phyloP scores from a whole-genome alignment of 2,329 filamentous ascomycete species.

The Fusarium avenaceum region DNA sequence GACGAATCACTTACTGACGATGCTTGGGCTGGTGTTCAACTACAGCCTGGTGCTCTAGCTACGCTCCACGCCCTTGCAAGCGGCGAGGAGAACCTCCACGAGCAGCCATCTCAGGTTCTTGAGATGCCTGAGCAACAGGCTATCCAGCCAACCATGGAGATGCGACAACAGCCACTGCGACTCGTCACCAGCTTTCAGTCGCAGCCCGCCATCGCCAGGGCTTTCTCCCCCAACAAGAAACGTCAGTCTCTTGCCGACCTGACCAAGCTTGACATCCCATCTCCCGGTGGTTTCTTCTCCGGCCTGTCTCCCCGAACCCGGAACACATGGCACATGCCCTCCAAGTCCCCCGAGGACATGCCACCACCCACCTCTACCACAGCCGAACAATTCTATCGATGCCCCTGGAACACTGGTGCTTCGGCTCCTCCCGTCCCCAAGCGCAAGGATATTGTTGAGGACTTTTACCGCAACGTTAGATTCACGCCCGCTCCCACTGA shows the following conservation, averaged over 20 bases:
- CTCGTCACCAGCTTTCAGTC: conserved; percentile 61
- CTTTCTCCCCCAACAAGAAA: conserved; percentile 50
- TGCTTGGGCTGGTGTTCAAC: conserved; percentile 79
- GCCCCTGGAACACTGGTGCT: conserved; percentile 76
- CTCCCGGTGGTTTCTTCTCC: conserved; percentile 91
- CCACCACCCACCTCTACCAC: conserved; percentile 84
- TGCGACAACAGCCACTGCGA: conserved; percentile 65
- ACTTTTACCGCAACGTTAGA: conserved; percentile 56
- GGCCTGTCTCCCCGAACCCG: conserved; percentile 81
- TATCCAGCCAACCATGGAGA: conserved; percentile 54
- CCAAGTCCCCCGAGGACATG: conserved; percentile 65
- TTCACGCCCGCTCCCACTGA: conserved; percentile 57
- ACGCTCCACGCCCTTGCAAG: conserved; percentile 80
- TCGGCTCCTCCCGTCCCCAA: conserved; percentile 54
- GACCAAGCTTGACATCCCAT: conserved; percentile 88
- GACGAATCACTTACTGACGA: conserved; percentile 67
- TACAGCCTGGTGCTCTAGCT: conserved; percentile 84
- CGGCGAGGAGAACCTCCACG: conserved; percentile 73
- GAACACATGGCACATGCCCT: conserved; percentile 82
- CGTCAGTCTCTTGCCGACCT: conserved; percentile 77
- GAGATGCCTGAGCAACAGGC: conserved; percentile 58
- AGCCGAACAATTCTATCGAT: conserved; percentile 91
- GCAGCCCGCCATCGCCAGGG: conserved; percentile 37
- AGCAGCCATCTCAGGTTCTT: conserved; percentile 58
- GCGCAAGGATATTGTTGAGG: conserved; percentile 56